phyloP scores from a whole-genome alignment of 495 filamentous ascomycete species.

The Penicillium antarcticum region DNA sequence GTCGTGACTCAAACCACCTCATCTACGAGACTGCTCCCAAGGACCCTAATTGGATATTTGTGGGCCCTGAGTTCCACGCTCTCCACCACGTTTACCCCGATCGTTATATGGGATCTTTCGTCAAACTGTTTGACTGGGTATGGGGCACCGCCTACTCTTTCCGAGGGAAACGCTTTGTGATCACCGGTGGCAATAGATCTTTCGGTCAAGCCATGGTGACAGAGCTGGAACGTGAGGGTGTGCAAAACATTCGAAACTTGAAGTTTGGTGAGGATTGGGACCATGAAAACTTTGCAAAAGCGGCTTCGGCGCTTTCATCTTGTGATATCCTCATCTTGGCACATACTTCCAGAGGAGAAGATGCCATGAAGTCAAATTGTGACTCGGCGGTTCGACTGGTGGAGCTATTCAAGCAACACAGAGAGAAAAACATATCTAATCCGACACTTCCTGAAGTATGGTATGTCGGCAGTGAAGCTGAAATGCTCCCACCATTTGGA shows the following conservation, averaged over 20 bases:
- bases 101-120: slow-evolving; percentile 19
- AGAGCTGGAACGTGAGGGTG: slow-evolving; percentile 6
- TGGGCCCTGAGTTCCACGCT: slow-evolving; percentile 19
- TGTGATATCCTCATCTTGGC: neutral
- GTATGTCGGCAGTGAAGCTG: slow-evolving; percentile 16
- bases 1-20: slow-evolving; percentile 18
- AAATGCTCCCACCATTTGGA: slow-evolving; percentile 2
- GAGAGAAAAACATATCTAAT: neutral
- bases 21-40: slow-evolving; percentile 12
- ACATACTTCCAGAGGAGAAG: neutral
- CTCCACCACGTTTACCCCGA: slow-evolving; percentile 21
- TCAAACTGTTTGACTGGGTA: slow-evolving; percentile 22
- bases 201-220: slow-evolving; percentile 12
- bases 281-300: neutral
- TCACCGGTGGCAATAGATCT: slow-evolving; percentile 10
- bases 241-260: slow-evolving; percentile 2
- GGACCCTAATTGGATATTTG: slow-evolving; percentile 13
- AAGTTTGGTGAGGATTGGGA: neutral
- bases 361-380: slow-evolving; percentile 10
- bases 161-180: slow-evolving; percentile 10
- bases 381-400: slow-evolving; percentile 7
- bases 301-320: neutral
- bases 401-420: slow-evolving; percentile 3
- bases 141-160: slow-evolving; percentile 18
- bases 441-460: slow-evolving; percentile 14